Evolutionary conservation across 2,329 filamentous ascomycete species (phyloP).

Genomic region (Trichoderma aggressivum): DNA sequence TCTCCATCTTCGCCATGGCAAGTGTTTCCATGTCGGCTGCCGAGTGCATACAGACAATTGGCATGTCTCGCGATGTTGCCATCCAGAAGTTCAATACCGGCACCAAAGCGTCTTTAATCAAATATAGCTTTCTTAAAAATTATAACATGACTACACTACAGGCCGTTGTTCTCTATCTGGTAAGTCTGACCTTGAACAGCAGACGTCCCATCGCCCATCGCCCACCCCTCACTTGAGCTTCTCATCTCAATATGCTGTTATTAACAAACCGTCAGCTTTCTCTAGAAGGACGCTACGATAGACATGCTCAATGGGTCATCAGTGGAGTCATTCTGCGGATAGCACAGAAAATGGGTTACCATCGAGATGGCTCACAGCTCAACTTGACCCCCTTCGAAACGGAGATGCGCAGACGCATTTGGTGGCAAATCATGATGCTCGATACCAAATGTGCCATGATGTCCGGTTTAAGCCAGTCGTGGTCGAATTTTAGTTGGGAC

Average conservation of each 20-base stretch:
- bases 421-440: constrained; percentile 62
- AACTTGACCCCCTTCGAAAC: constrained; percentile 60
- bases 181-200: constrained; percentile 29
- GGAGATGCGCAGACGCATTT: constrained; percentile 64
- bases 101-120: constrained; percentile 48
- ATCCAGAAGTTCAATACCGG: constrained; percentile 51
- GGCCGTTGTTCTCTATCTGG: constrained; percentile 56
- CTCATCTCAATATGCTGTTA: not conserved
- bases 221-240: not conserved
- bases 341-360: constrained; percentile 65
- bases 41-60: constrained; percentile 54
- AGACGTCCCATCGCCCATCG: not conserved
- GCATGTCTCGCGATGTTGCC: constrained; percentile 47
- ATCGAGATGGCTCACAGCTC: constrained; percentile 57
- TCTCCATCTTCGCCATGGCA: constrained; percentile 63
- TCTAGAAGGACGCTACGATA: constrained; percentile 55
- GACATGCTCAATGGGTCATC: constrained; percentile 58
- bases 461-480: constrained; percentile 53
- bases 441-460: constrained; percentile 56
- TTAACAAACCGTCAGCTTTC: constrained; percentile 42
- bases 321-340: constrained; percentile 61
- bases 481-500: constrained; percentile 53
- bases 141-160: constrained; percentile 58
- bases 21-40: constrained; percentile 52
- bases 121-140: constrained; percentile 55